A percentile compares a stretch with the other conserved stretches of the same genome.
Conservation (phyloP, 495 filamentous ascomycete species). For the Collariella sp. region DNA sequence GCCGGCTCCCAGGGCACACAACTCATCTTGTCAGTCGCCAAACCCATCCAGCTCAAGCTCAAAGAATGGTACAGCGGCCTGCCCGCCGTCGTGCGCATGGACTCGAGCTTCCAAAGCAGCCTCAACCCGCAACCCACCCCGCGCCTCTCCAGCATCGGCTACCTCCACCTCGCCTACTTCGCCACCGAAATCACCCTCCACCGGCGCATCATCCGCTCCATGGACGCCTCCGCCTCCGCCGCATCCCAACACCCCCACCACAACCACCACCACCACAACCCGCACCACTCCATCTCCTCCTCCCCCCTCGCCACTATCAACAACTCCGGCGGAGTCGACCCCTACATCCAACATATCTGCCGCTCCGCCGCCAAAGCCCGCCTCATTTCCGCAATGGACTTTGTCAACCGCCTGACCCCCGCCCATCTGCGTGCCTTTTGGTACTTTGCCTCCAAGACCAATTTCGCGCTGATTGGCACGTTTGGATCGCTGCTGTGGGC, state of each 20-base stretch:
- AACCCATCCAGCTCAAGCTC: constrained; percentile 73
- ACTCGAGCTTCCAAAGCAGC: constrained; percentile 40
- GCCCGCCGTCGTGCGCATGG: constrained; percentile 59
- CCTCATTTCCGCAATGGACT: constrained; percentile 69
- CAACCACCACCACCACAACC: constrained; percentile 62
- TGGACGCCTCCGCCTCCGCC: constrained; percentile 38
- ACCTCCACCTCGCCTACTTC: constrained; percentile 75
- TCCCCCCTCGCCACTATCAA: constrained; percentile 9
- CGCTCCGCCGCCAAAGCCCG: constrained; percentile 81
- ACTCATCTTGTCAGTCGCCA: constrained; percentile 62
- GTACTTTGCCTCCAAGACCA: constrained; percentile 74
- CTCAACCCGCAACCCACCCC: constrained; percentile 16
- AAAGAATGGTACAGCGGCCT: constrained; percentile 71
- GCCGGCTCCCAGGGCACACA: constrained; percentile 50
- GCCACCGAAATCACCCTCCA: constrained; percentile 81
- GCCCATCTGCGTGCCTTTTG: constrained; percentile 67
- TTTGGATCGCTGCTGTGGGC: constrained; percentile 79
- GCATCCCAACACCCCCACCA: constrained; percentile 2
- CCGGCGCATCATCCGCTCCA: constrained; percentile 67
- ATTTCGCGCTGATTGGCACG: constrained; percentile 73
- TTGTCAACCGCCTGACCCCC: constrained; percentile 64
- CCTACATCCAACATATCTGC: constrained; percentile 85
- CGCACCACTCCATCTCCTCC: constrained; percentile 46
- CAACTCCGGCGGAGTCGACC: constrained; percentile 37
- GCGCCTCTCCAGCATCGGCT: constrained; percentile 56